phyloP scores from a whole-genome alignment of 2,329 filamentous ascomycete species.

The Cadophora gregata region DNA sequence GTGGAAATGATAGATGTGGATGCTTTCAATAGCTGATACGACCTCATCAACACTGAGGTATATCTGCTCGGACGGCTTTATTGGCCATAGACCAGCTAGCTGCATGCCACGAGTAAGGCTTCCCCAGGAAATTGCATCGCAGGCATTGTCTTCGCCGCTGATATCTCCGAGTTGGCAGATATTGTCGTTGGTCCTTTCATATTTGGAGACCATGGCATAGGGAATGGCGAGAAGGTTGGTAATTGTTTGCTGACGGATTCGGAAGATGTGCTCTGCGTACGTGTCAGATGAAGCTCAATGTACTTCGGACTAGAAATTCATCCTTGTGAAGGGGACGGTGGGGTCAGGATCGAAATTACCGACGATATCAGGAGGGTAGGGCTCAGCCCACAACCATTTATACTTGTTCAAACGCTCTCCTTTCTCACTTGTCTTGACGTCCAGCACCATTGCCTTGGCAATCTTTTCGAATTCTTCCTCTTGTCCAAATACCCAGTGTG shows the following conservation, averaged over 20 bases:
- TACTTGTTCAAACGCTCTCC: slow-evolving; percentile 2
- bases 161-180: neutral
- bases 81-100: neutral
- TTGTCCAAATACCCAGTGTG: slow-evolving; percentile 3
- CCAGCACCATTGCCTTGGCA: neutral
- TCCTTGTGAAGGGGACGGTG: too few relatives aligned
- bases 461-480: slow-evolving; percentile 7
- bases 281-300: neutral
- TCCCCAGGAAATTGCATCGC: slow-evolving; percentile 10
- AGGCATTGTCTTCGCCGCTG: slow-evolving; percentile 1
- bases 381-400: neutral
- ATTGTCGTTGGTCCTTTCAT: neutral
- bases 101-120: slow-evolving; percentile 6
- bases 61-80: neutral
- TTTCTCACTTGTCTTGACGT: neutral
- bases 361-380: slow-evolving; percentile 1
- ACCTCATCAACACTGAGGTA: neutral
- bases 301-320: neutral
- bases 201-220: neutral
- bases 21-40: neutral
- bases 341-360: neutral
- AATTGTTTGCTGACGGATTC: neutral
- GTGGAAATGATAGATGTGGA: neutral
- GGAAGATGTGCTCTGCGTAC: neutral
- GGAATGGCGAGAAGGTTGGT: slow-evolving; percentile 6